phyloP scores from a whole-genome alignment of 108 stramenopile species.

The Aurantiochytrium sp. region DNA sequence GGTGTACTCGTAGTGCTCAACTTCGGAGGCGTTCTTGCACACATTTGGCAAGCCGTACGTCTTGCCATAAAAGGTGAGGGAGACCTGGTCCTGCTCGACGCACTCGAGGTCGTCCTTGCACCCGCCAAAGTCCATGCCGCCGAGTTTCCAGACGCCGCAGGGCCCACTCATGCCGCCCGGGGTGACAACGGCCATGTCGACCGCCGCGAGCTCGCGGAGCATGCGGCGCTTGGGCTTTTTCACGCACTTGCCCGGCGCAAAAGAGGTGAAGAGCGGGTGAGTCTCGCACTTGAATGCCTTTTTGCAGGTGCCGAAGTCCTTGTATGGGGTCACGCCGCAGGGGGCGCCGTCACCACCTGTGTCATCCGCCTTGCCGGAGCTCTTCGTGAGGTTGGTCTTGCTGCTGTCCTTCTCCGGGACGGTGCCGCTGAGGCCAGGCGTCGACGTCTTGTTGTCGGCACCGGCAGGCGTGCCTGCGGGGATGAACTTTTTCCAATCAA shows the following conservation, averaged over 20 bases:
- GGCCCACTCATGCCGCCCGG: neutral
- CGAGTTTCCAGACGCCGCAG: neutral
- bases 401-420: neutral
- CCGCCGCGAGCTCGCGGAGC: neutral
- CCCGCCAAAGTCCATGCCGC: neutral
- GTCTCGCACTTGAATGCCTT: neutral
- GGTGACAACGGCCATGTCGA: neutral
- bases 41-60: neutral
- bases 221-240: neutral
- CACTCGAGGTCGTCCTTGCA: constrained; percentile 13
- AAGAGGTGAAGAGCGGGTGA: neutral
- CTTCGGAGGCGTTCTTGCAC: neutral
- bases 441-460: neutral
- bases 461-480: neutral
- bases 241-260: constrained; percentile 6
- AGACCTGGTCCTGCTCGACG: neutral
- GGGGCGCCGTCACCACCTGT: neutral
- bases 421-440: neutral
- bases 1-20: too few species aligned
- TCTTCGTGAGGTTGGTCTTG: neutral
- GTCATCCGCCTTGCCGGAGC: neutral
- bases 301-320: constrained; percentile 24
- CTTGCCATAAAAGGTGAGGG: neutral
- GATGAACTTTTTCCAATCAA: neutral
- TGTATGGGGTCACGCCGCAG: constrained; percentile 1